phyloP scores from a whole-genome alignment of 1,284 basidiomycete species.

The Vanrija pseudolonga region DNA sequence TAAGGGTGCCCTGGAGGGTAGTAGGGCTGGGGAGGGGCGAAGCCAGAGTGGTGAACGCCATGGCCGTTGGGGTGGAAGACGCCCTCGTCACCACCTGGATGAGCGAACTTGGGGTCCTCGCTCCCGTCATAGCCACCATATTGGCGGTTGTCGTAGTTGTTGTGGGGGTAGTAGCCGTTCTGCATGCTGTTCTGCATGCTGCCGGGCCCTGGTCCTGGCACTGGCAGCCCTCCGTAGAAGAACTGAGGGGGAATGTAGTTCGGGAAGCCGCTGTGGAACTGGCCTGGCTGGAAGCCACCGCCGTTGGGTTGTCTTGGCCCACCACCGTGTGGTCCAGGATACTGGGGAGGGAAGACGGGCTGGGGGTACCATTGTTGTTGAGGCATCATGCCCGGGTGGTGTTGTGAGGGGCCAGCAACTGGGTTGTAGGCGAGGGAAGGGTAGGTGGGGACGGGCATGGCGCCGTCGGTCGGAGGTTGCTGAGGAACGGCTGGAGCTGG shows the following conservation, averaged over 20 bases:
- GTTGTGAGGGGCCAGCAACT: constrained; percentile 13
- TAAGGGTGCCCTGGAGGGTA: constrained; percentile 44
- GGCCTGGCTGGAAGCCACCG: constrained; percentile 16
- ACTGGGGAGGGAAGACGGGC: background rate
- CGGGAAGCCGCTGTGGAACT: background rate
- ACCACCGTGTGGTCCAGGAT: constrained; percentile 9
- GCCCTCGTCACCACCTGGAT: constrained; percentile 2
- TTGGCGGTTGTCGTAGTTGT: constrained; percentile 1
- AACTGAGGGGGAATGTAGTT: constrained; percentile 6
- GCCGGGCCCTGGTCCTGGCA: constrained; percentile 36
- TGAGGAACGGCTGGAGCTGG: constrained; percentile 6
- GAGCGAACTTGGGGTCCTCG: constrained; percentile 2
- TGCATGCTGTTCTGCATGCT: constrained; percentile 49
- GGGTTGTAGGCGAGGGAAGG: constrained; percentile 15
- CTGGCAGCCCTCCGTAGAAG: constrained; percentile 29
- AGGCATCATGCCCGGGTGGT: background rate
- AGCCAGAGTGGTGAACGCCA: background rate
- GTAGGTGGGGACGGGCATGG: constrained; percentile 9
- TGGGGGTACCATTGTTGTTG: constrained; percentile 5
- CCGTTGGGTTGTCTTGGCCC: constrained; percentile 9
- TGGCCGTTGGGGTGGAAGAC: constrained; percentile 9
- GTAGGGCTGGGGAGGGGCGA: constrained; percentile 12
- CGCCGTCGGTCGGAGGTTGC: constrained; percentile 3
- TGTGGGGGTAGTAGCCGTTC: constrained; percentile 29
- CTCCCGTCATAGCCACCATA: constrained; percentile 1